Percentiles rank a stretch among this genome's conserved stretches.
phyloP scores from a whole-genome alignment of 495 filamentous ascomycete species.

The Penicilliopsis zonata region DNA sequence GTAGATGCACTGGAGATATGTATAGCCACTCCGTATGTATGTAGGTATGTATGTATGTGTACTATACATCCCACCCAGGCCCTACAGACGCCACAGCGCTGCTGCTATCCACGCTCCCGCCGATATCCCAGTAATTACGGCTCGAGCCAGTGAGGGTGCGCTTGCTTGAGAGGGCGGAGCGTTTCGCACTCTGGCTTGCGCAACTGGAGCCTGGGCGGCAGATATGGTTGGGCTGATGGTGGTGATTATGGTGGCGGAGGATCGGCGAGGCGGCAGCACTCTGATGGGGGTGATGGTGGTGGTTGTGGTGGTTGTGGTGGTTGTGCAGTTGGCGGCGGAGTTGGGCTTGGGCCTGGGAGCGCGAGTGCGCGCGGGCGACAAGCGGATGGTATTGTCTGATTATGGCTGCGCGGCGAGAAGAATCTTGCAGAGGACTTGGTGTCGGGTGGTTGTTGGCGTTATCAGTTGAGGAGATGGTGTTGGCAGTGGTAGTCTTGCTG shows the following conservation, averaged over 20 bases:
- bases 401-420: constrained; percentile 65
- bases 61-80: constrained; percentile 65
- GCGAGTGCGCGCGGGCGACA: constrained; percentile 43
- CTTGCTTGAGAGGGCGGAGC: constrained; percentile 43
- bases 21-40: no score
- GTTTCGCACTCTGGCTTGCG: constrained; percentile 67
- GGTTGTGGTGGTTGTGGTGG: constrained; percentile 29
- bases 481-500: constrained; percentile 18
- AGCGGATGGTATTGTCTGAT: constrained; percentile 82
- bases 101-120: constrained; percentile 62
- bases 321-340: constrained; percentile 37
- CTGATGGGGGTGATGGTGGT: constrained; percentile 30
- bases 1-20: no score
- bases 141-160: constrained; percentile 45
- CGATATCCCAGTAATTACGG: constrained; percentile 81
- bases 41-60: no score
- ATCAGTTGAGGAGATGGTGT: constrained; percentile 22
- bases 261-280: constrained; percentile 30
- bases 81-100: constrained; percentile 49
- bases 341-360: constrained; percentile 38
- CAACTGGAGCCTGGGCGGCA: constrained; percentile 55
- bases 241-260: constrained; percentile 31
- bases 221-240: no score
- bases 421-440: constrained; percentile 36
- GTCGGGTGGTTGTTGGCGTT: constrained; percentile 25